A percentile compares a stretch with the other conserved stretches of the same genome.
Evolutionary conservation across 805 yeast species (phyloP).

Genomic region (Nakazawaea wyomingensis): DNA sequence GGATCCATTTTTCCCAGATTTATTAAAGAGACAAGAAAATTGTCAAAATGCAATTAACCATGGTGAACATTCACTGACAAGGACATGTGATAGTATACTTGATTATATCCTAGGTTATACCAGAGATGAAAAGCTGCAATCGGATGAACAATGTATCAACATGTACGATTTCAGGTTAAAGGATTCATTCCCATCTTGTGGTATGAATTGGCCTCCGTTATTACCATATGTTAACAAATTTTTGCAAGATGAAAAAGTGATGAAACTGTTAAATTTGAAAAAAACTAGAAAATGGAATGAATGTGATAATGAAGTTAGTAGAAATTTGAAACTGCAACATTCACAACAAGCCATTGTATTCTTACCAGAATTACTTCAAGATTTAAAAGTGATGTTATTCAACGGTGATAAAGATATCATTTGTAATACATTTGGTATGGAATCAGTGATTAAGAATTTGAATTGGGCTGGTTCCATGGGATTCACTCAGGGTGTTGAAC

Average conservation of each 20-base stretch:
- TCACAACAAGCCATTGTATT: slow-evolving; percentile 59
- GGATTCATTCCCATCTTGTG: slow-evolving; percentile 82
- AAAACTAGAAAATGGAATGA: slow-evolving; percentile 58
- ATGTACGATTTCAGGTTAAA: slow-evolving; percentile 72
- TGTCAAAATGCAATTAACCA: slow-evolving; percentile 52
- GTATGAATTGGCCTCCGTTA: slow-evolving; percentile 85
- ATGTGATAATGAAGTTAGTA: slow-evolving; percentile 60
- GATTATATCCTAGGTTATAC: slow-evolving; percentile 31
- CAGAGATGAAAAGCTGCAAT: slow-evolving; percentile 18
- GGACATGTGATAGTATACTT: slow-evolving; percentile 39
- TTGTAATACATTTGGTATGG: slow-evolving; percentile 78
- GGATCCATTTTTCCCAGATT: slow-evolving; percentile 32
- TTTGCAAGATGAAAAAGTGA: slow-evolving; percentile 40
- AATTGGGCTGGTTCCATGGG: slow-evolving; percentile 63
- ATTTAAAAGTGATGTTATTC: slow-evolving; percentile 64
- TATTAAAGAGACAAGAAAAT: slow-evolving; percentile 46
- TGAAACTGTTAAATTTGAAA: slow-evolving; percentile 44
- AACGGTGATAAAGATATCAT: slow-evolving; percentile 87
- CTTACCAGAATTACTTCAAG: slow-evolving; percentile 58
- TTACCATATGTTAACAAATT: slow-evolving; percentile 45
- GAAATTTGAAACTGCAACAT: slow-evolving; percentile 41
- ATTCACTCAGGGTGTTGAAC: slow-evolving; percentile 29
- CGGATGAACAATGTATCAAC: slow-evolving; percentile 60
- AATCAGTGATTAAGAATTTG: slow-evolving; percentile 55
- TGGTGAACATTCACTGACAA: slow-evolving; percentile 18